Evolutionary conservation across 805 yeast species (phyloP).

Genomic region (Candida insectalens): DNA sequence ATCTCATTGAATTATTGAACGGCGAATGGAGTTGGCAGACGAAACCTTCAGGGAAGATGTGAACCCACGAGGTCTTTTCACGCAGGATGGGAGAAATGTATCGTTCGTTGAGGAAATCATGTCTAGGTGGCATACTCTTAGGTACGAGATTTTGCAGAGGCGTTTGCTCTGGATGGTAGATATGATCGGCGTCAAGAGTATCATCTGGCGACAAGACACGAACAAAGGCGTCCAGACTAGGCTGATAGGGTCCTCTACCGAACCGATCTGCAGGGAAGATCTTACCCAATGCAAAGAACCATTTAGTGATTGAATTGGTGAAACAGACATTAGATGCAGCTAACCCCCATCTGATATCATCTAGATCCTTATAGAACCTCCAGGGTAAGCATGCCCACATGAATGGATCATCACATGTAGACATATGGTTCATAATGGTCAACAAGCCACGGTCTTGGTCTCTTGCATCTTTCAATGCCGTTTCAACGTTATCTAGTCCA

Average conservation of each 20-base stretch:
- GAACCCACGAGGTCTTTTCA: conserved; percentile 77
- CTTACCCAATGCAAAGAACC: conserved; percentile 80
- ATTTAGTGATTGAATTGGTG: conserved; percentile 36
- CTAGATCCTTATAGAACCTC: conserved; percentile 50
- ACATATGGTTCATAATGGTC: conserved; percentile 91
- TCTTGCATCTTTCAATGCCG: conserved; percentile 53
- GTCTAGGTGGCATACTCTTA: neutral
- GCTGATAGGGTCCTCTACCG: conserved; percentile 91
- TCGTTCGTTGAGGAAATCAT: conserved; percentile 17
- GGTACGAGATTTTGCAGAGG: neutral
- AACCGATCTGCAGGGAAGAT: conserved; percentile 80
- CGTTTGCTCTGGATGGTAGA: conserved; percentile 13
- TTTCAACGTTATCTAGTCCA: conserved; percentile 54
- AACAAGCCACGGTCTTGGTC: conserved; percentile 64
- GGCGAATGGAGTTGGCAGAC: conserved; percentile 82
- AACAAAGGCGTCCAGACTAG: conserved; percentile 78
- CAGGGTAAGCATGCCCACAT: conserved; percentile 81
- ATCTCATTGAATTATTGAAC: conserved; percentile 77
- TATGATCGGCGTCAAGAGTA: conserved; percentile 36
- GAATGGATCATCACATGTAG: conserved; percentile 85
- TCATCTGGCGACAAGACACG: conserved; percentile 73
- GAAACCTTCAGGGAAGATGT: conserved; percentile 90
- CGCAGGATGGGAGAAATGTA: conserved; percentile 50
- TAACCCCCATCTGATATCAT: conserved; percentile 81
- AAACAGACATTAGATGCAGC: conserved; percentile 93